A percentile compares a stretch with the other conserved stretches of the same genome.
Evolutionary conservation across 2,329 filamentous ascomycete genomes (phyloP).

Genomic region (Pyrenophora tritici-repentis): DNA sequence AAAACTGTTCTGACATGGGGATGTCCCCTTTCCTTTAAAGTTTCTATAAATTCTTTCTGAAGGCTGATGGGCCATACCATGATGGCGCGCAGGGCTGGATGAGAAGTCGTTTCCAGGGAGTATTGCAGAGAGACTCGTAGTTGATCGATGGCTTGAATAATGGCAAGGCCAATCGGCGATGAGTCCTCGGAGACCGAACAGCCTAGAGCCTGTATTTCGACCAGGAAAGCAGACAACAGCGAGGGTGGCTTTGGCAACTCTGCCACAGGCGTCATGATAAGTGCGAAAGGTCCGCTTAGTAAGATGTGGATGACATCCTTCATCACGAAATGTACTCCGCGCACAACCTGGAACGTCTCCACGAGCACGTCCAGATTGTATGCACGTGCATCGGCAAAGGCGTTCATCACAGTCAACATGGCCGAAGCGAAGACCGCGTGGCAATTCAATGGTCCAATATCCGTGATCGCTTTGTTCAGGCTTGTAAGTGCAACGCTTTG

Average conservation of each 20-base stretch:
- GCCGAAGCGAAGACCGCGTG: slow-evolving; percentile 36
- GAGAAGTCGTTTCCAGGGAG: slow-evolving; percentile 25
- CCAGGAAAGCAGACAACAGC: slow-evolving; percentile 26
- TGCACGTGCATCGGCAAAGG: slow-evolving; percentile 28
- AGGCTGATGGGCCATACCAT: slow-evolving; percentile 33
- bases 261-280: slow-evolving; percentile 16
- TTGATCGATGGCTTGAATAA: slow-evolving; percentile 17
- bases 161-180: slow-evolving; percentile 9
- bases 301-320: slow-evolving; percentile 21
- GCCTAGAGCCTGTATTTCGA: slow-evolving; percentile 23
- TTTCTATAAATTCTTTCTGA: slow-evolving; percentile 24
- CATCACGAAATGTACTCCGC: slow-evolving; percentile 34
- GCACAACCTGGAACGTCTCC: slow-evolving; percentile 35
- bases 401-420: slow-evolving; percentile 30
- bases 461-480: slow-evolving; percentile 28
- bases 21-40: slow-evolving; percentile 19
- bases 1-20: slow-evolving; percentile 18
- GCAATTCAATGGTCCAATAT: slow-evolving; percentile 32
- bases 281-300: slow-evolving; percentile 29
- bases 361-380: slow-evolving; percentile 30
- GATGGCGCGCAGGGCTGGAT: slow-evolving; percentile 25
- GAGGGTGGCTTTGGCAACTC: slow-evolving; percentile 22
- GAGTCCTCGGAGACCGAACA: slow-evolving; percentile 10
- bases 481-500: slow-evolving; percentile 30
- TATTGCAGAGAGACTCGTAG: slow-evolving; percentile 25